Percentiles rank a stretch among this genome's conserved stretches.
These are phyloP conservation scores for Cichorium intybus DNA, from an alignment of 140 eudicot genomes.

Conservation along the genomic window DNA sequence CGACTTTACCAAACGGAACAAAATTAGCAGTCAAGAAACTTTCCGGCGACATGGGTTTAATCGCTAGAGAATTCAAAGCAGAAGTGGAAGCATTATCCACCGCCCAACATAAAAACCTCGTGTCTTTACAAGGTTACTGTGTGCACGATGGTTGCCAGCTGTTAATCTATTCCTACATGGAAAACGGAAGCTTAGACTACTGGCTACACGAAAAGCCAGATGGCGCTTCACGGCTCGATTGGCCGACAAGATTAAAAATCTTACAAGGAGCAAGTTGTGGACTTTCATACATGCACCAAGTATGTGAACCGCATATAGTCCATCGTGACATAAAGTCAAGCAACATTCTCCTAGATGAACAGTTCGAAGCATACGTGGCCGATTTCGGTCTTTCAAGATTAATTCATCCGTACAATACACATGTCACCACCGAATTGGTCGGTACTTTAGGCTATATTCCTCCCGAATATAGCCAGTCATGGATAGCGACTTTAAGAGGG, in stretches of 20 bases:
- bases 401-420: slow-evolving; percentile 67
- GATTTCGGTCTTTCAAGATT: slow-evolving; percentile 69
- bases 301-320: slow-evolving; percentile 68
- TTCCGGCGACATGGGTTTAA: slow-evolving; percentile 65
- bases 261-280: slow-evolving; percentile 61
- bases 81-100: slow-evolving; percentile 71
- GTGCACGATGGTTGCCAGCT: slow-evolving; percentile 57
- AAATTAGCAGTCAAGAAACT: slow-evolving; percentile 68
- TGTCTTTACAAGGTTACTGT: slow-evolving; percentile 68
- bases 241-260: slow-evolving; percentile 60
- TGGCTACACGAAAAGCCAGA: slow-evolving; percentile 75
- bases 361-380: slow-evolving; percentile 71
- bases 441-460: slow-evolving; percentile 80
- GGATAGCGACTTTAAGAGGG: slow-evolving; percentile 73
- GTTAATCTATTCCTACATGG: slow-evolving; percentile 64
- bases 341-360: slow-evolving; percentile 65
- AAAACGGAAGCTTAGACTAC: slow-evolving; percentile 74
- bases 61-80: slow-evolving; percentile 72
- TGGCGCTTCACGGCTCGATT: slow-evolving; percentile 54
- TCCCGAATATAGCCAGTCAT: slow-evolving; percentile 67
- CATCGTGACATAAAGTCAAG: slow-evolving; percentile 82
- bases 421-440: slow-evolving; percentile 72
- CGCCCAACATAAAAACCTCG: slow-evolving; percentile 64
- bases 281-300: slow-evolving; percentile 69
- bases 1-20: slow-evolving; percentile 54